Evolutionary conservation across 352 stramenopile species (phyloP), one percentile per base, ranked within the genome.

Genomic region (Globisporangium megalacanthum): DNA sequence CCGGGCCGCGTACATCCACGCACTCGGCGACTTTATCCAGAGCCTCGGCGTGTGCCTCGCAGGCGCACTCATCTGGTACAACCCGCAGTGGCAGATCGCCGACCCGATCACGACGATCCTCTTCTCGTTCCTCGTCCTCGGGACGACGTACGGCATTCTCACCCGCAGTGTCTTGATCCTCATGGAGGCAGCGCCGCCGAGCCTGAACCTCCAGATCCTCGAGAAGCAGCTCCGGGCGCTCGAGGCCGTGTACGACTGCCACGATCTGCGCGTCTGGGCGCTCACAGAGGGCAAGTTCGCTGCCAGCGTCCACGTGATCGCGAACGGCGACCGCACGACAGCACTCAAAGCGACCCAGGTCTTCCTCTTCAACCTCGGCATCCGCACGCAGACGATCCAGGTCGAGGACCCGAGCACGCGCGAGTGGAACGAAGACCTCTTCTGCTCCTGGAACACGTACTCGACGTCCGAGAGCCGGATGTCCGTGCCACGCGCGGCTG

Each of bases 191-290:
- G 92, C 96, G 0, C 96, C 96, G 29, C 61, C 74, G 36, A 54
- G 68, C 29, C 44, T 91, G 56, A 66, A 83, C 55, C 66, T 91
- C 22, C 66, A 69, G 31, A 45, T 72, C 9, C 66, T 89, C 13
- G 81, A 91, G 69, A 81, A 76, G 49, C 70, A 72, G 17, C 64
- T 91, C 25, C 81, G 81, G 29, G 66, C 75, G 15, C 66, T 91
- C 25, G 66, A 76, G 25, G 58, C 80, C 10, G 95, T 99, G 5
- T 89, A 86, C 39, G 86, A 98, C 68, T 91, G 98, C 25, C 97
- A 99, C 72, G 94, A 99, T 67, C 70, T 99, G n/a, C 96, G 98
- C 69, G 88, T 99, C 48, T 99, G 97, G 97, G 92, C 79, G 44
- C 84, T 99, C 51, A 97, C 91, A 0, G 81, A 98, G 41, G 89